A percentile compares a stretch with the other conserved stretches of the same genome.
phyloP scores from a whole-genome alignment of 192 early-diverging fungal species.

The Cetraspora pellucida region DNA sequence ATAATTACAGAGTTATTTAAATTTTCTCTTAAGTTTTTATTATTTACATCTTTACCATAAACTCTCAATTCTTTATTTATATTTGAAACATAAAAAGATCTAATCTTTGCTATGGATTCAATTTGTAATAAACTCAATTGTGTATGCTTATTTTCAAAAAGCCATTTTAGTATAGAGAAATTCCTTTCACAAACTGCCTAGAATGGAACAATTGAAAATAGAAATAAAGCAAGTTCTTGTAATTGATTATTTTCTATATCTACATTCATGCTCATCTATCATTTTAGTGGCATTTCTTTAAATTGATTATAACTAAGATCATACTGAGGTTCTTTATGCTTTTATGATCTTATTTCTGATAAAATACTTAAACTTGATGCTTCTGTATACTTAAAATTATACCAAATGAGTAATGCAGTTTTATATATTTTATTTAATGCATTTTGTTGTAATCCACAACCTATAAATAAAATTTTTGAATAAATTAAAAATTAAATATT shows the following conservation, averaged over 20 bases:
- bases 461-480: too few relatives aligned
- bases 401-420: too few relatives aligned
- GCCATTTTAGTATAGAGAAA: not conserved
- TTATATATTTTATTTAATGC: too few relatives aligned
- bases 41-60: not conserved
- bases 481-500: too few relatives aligned
- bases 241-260: not conserved
- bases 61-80: not conserved
- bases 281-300: not conserved
- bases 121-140: not conserved
- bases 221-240: not conserved
- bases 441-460: too few relatives aligned
- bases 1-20: not conserved
- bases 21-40: not conserved
- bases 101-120: not conserved
- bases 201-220: not conserved
- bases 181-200: not conserved
- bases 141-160: not conserved
- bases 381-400: too few relatives aligned
- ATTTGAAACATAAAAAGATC: not conserved
- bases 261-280: not conserved
- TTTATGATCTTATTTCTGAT: not conserved
- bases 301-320: not conserved
- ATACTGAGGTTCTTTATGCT: not conserved
- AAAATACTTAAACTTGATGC: not conserved